Conservation (phyloP, 345 rosid species). For the Pugionium dolabratum region DNA sequence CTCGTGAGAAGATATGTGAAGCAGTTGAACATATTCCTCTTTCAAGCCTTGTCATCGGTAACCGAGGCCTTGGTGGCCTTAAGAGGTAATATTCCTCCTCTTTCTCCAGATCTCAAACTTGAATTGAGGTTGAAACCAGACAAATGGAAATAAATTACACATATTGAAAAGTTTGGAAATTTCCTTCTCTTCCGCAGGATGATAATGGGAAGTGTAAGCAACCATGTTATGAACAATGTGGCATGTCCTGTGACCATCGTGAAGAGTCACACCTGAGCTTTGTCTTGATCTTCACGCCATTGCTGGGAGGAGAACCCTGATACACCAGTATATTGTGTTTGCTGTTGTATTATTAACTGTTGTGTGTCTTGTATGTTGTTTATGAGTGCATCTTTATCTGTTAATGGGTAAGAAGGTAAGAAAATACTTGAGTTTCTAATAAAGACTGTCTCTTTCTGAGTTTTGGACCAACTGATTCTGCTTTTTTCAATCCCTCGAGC, state of each 20-base stretch:
- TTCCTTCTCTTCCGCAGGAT: conserved; percentile 40
- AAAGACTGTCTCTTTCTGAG: conserved; percentile 4
- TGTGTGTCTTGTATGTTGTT: conserved; percentile 11
- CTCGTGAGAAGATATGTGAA: conserved; percentile 82
- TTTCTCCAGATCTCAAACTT: neutral
- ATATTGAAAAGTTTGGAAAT: neutral
- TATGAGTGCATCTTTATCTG: conserved; percentile 12
- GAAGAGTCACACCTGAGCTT: conserved; percentile 44
- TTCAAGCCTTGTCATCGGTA: conserved; percentile 71
- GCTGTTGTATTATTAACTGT: conserved; percentile 12
- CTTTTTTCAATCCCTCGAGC: neutral
- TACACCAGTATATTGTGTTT: conserved; percentile 19
- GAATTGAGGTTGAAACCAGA: neutral
- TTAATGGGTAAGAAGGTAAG: neutral
- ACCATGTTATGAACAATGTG: conserved; percentile 68
- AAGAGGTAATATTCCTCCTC: conserved; percentile 52
- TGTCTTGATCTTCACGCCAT: conserved; percentile 13
- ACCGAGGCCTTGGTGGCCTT: conserved; percentile 78
- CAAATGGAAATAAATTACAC: neutral
- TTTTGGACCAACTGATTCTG: conserved; percentile 16
- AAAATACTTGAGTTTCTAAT: conserved; percentile 16
- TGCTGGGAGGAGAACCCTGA: neutral
- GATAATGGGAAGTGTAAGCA: conserved; percentile 85
- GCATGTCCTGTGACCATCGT: conserved; percentile 81
- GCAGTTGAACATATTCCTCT: conserved; percentile 74